Percentiles rank a stretch among this genome's conserved stretches.
Evolutionary conservation across 2,329 filamentous ascomycete species (phyloP).

Genomic region (Bipolaris oryzae): DNA sequence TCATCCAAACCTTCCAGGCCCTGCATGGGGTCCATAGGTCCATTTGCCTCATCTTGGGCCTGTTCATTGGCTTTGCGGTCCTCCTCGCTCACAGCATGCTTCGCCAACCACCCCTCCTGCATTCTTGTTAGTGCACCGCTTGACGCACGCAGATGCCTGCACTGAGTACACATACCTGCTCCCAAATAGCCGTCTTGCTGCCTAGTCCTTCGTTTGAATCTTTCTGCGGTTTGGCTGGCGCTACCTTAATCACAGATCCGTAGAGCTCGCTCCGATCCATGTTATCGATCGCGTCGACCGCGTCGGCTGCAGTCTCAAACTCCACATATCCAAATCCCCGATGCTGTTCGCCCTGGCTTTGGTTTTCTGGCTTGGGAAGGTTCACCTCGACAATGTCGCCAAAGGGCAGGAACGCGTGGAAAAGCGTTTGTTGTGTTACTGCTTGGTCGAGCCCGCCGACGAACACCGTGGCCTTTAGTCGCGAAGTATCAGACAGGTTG

Average conservation of each 20-base stretch:
- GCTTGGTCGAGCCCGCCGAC: constrained; percentile 84
- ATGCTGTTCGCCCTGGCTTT: constrained; percentile 78
- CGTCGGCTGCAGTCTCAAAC: constrained; percentile 84
- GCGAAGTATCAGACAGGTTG: constrained; percentile 78
- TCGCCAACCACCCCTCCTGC: constrained; percentile 91
- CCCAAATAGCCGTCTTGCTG: constrained; percentile 94
- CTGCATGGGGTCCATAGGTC: constrained; percentile 87
- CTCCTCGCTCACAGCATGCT: constrained; percentile 84
- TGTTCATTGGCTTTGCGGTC: constrained; percentile 68
- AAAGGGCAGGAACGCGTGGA: constrained; percentile 94
- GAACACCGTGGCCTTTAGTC: constrained; percentile 90
- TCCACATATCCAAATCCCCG: constrained; percentile 97
- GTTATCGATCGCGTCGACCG: constrained; percentile 95
- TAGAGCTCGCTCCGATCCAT: constrained; percentile 98
- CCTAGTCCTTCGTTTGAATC: constrained; percentile 85
- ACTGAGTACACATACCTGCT: constrained; percentile 71
- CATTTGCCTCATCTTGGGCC: constrained; percentile 58
- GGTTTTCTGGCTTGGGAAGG: constrained; percentile 83
- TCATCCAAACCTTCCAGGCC: constrained; percentile 92
- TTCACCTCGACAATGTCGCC: constrained; percentile 93
- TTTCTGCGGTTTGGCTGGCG: constrained; percentile 89
- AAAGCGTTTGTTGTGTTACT: constrained; percentile 76
- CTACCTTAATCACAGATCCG: constrained; percentile 89
- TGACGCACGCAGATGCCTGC: neutral
- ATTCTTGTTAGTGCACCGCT: constrained; percentile 17